phyloP scores from a whole-genome alignment of 106 monocot species.

The Dioscorea zingiberensis region DNA sequence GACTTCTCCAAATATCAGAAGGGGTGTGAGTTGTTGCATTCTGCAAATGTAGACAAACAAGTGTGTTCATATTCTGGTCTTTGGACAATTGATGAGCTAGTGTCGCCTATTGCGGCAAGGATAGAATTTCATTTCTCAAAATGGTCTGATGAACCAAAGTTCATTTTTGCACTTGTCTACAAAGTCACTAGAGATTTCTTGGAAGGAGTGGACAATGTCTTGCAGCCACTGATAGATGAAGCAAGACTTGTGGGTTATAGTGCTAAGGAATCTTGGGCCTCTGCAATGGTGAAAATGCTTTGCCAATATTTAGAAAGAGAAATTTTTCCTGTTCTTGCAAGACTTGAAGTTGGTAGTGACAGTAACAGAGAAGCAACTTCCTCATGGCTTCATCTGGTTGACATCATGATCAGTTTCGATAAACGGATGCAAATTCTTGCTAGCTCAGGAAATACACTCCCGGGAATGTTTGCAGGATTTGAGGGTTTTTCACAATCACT shows the following conservation, averaged over 20 bases:
- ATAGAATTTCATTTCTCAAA: constrained; percentile 66
- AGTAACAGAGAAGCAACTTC: constrained; percentile 24
- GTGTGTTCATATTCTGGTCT: constrained; percentile 19
- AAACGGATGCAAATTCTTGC: constrained; percentile 49
- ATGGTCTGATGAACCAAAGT: constrained; percentile 66
- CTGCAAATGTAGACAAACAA: constrained; percentile 8
- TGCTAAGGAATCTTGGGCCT: constrained; percentile 76
- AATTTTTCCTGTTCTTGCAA: constrained; percentile 40
- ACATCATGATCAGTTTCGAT: constrained; percentile 64
- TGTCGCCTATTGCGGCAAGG: constrained; percentile 39
- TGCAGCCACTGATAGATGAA: constrained; percentile 79
- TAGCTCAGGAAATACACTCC: constrained; percentile 26
- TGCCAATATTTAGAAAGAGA: constrained; percentile 34
- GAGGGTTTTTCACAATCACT: constrained; percentile 19
- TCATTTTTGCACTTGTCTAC: constrained; percentile 73
- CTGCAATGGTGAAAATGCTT: constrained; percentile 58
- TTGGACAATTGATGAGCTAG: constrained; percentile 75
- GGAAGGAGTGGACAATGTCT: constrained; percentile 50
- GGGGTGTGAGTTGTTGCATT: background rate
- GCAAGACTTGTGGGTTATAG: constrained; percentile 51
- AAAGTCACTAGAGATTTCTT: constrained; percentile 56
- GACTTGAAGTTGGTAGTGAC: constrained; percentile 15
- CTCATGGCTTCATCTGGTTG: constrained; percentile 57
- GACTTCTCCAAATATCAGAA: constrained; percentile 3
- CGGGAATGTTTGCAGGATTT: constrained; percentile 10